Conservation (phyloP, 2,329 filamentous ascomycete species). For the Talaromyces marneffei region DNA sequence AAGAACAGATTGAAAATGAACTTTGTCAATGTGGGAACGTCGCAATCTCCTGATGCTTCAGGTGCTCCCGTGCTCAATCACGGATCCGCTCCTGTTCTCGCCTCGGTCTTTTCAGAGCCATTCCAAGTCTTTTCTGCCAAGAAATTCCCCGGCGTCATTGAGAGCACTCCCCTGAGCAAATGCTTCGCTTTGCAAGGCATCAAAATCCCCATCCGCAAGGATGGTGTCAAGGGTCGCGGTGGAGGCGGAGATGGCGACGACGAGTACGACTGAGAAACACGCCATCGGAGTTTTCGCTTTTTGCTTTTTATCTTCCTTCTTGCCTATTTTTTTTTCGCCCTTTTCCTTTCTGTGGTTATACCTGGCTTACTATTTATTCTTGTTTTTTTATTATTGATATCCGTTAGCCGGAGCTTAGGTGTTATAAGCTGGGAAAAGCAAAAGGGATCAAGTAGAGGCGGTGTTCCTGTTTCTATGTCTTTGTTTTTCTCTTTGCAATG, state of each 20-base stretch:
- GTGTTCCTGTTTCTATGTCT: background rate
- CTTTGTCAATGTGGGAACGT: conserved; percentile 76
- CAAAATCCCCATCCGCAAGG: conserved; percentile 93
- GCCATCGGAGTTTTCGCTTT: no score
- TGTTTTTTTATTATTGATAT: background rate
- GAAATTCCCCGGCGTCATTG: conserved; percentile 96
- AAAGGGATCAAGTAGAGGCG: conserved; percentile 2
- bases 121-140: conserved; percentile 97
- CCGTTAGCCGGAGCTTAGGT: conserved; percentile 5
- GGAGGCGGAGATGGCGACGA: conserved; percentile 11
- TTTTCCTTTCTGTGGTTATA: background rate
- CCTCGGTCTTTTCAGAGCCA: conserved; percentile 75
- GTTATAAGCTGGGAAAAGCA: background rate
- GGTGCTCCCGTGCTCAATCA: conserved; percentile 57
- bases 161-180: conserved; percentile 85
- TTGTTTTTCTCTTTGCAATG: background rate
- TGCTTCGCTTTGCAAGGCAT: conserved; percentile 90
- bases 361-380: background rate
- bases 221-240: conserved; percentile 50
- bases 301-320: background rate
- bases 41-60: conserved; percentile 33
- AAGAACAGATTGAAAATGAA: conserved; percentile 57
- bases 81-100: conserved; percentile 70
- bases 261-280: conserved; percentile 13
- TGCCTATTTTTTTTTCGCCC: background rate